A percentile compares a stretch with the other conserved stretches of the same genome.
Conservation (phyloP, 2,329 filamentous ascomycete species). For the Trichoderma guizhouense region DNA sequence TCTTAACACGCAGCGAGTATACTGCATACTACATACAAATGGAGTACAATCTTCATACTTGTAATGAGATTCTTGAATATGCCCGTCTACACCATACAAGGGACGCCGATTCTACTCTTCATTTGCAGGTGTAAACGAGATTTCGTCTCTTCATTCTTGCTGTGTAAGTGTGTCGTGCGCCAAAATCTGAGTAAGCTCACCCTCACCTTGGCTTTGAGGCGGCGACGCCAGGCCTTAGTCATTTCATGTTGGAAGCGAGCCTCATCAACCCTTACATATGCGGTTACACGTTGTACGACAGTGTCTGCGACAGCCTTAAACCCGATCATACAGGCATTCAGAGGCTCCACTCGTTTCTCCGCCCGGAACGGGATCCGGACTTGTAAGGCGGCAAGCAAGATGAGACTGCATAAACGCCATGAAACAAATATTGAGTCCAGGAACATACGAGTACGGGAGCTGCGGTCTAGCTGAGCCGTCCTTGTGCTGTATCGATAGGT, state of each 20-base stretch:
- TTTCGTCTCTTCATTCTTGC: background rate
- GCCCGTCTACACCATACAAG: background rate
- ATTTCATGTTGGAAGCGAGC: background rate
- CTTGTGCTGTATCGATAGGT: background rate
- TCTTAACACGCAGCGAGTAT: background rate
- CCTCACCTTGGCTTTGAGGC: background rate
- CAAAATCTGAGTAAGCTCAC: constrained; percentile 15
- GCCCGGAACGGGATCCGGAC: constrained; percentile 1
- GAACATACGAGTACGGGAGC: background rate
- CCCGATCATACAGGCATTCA: background rate
- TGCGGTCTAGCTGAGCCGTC: background rate
- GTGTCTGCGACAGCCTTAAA: background rate
- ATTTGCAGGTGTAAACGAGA: background rate
- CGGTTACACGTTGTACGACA: background rate
- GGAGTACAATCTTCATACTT: background rate
- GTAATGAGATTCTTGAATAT: background rate
- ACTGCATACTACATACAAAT: background rate
- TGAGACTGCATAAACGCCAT: background rate
- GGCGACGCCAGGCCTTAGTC: background rate
- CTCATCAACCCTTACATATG: background rate
- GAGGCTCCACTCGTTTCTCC: background rate
- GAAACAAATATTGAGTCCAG: background rate
- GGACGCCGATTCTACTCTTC: background rate
- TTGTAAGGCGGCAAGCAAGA: constrained; percentile 6
- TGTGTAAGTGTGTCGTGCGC: background rate